Evolutionary conservation across 441 rosid genomes (phyloP).

Genomic region (Hura crepitans): DNA sequence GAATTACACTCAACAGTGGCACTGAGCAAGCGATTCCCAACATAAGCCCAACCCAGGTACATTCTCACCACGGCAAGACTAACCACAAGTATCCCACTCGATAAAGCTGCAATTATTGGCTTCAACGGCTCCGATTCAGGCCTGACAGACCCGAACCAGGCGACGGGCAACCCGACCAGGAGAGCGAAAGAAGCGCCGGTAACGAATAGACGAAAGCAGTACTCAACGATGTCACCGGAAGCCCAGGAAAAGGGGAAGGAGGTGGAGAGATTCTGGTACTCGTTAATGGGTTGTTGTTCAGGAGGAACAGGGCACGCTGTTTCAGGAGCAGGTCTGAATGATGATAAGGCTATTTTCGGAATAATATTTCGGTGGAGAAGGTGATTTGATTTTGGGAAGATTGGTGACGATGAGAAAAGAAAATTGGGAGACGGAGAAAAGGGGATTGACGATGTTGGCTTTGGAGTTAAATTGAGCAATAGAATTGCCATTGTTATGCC

Average conservation of each 20-base stretch:
- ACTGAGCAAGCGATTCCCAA: conserved; percentile 87
- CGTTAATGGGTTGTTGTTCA: conserved; percentile 79
- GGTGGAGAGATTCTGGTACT: conserved; percentile 66
- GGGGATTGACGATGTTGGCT: conserved; percentile 13
- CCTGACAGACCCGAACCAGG: conserved; percentile 73
- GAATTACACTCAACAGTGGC: conserved; percentile 82
- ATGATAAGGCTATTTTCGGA: conserved; percentile 30
- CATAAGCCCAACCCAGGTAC: conserved; percentile 97
- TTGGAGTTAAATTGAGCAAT: conserved; percentile 28
- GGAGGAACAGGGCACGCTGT: conserved; percentile 78
- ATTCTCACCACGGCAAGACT: conserved; percentile 79
- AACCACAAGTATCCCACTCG: conserved; percentile 74
- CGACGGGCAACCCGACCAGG: conserved; percentile 70
- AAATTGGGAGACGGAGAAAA: conserved; percentile 4
- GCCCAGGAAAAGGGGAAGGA: conserved; percentile 91
- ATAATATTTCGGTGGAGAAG: conserved; percentile 19
- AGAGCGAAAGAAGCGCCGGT: conserved; percentile 72
- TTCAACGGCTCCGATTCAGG: conserved; percentile 57
- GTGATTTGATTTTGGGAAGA: conserved; percentile 24
- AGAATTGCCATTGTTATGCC: conserved; percentile 28
- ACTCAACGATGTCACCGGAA: conserved; percentile 48
- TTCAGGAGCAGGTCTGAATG: conserved; percentile 53
- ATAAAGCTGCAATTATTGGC: conserved; percentile 48
- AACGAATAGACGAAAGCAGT: conserved; percentile 50
- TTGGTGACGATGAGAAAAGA: conserved; percentile 1